Evolutionary conservation across 2,329 filamentous ascomycete genomes (phyloP).

Genomic region (Microsporum ferrugineum): DNA sequence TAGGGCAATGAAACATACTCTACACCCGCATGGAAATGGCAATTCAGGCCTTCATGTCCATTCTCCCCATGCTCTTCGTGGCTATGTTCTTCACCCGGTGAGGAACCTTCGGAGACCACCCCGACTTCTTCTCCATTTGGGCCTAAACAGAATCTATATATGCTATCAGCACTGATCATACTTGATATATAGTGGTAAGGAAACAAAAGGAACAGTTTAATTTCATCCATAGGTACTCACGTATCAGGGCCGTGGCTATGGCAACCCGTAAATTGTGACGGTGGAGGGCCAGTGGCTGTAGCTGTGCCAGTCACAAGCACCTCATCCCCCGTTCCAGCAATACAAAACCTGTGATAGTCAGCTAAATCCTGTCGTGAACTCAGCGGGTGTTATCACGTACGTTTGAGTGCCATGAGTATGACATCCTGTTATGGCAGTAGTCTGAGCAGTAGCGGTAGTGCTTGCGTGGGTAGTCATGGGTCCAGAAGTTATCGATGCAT

Average conservation of each 20-base stretch:
- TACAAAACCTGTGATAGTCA: slow-evolving; percentile 24
- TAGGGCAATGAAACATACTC: slow-evolving; percentile 43
- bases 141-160: slow-evolving; percentile 49
- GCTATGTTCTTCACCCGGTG: slow-evolving; percentile 19
- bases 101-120: slow-evolving; percentile 33
- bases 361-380: background rate
- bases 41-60: slow-evolving; percentile 35
- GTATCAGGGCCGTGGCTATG: slow-evolving; percentile 49
- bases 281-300: slow-evolving; percentile 46
- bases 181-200: background rate
- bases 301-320: slow-evolving; percentile 32
- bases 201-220: background rate
- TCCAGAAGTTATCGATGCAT: slow-evolving; percentile 14
- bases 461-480: slow-evolving; percentile 19
- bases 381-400: slow-evolving; percentile 19
- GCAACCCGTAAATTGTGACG: slow-evolving; percentile 53
- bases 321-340: slow-evolving; percentile 26
- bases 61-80: slow-evolving; percentile 21
- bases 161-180: background rate
- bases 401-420: slow-evolving; percentile 38
- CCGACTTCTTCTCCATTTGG: slow-evolving; percentile 51
- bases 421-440: slow-evolving; percentile 43
- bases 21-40: slow-evolving; percentile 65
- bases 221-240: slow-evolving; percentile 33
- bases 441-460: slow-evolving; percentile 22